Percentiles rank a stretch among this genome's conserved stretches.
These are phyloP conservation scores for Candida quercuum DNA, from an alignment of 805 yeast species.

Conservation along the genomic window DNA sequence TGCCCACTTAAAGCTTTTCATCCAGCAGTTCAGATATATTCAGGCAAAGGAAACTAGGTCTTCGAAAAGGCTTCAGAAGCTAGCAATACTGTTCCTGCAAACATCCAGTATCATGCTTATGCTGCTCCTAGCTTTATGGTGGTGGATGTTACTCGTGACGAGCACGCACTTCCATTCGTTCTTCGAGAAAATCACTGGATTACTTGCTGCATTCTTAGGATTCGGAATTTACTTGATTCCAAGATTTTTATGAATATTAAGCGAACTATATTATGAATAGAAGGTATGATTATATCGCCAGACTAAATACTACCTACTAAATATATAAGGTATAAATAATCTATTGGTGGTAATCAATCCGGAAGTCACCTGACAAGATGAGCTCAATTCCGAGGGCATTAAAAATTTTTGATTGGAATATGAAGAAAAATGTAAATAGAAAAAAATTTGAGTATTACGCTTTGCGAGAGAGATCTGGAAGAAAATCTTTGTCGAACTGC, in stretches of 20 bases:
- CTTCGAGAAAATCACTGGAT: constrained; percentile 68
- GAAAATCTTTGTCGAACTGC: too few species aligned
- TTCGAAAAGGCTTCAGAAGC: neutral
- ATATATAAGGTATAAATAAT: too few species aligned
- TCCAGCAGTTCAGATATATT: constrained; percentile 1
- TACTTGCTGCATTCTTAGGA: constrained; percentile 53
- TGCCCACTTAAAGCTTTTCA: constrained; percentile 23
- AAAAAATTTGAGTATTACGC: too few species aligned
- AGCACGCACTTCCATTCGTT: constrained; percentile 80
- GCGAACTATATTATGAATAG: too few species aligned
- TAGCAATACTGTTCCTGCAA: neutral
- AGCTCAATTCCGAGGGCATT: neutral
- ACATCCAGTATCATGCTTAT: constrained; percentile 25
- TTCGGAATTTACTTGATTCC: constrained; percentile 36
- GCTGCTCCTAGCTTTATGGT: constrained; percentile 51
- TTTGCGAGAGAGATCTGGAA: too few species aligned
- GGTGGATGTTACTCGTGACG: constrained; percentile 85
- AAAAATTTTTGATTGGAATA: constrained; percentile 2
- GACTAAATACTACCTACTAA: too few species aligned
- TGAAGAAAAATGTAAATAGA: neutral
- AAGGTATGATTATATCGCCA: too few species aligned
- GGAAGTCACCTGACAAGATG: too few species aligned
- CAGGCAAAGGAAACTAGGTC: neutral
- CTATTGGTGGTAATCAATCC: too few species aligned
- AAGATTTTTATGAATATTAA: constrained; percentile 24